phyloP scores from a whole-genome alignment of 768 basidiomycete species.

The Jaapia argillacea region DNA sequence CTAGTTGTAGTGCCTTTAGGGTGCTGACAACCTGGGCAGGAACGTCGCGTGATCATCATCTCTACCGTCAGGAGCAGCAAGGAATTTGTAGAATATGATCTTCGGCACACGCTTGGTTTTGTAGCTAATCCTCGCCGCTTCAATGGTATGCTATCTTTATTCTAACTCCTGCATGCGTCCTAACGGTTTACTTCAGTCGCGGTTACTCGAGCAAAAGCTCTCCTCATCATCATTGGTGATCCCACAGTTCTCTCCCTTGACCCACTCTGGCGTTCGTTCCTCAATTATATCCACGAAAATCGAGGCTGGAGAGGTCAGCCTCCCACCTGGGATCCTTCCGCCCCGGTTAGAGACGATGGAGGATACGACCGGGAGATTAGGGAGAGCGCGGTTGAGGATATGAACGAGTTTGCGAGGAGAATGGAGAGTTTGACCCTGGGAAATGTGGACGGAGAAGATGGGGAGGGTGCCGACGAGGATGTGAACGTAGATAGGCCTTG shows the following conservation, averaged over 20 bases:
- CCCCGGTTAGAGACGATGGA: slow-evolving; percentile 3
- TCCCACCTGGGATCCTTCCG: slow-evolving; percentile 25
- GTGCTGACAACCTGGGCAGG: no score
- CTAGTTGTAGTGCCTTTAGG: no score
- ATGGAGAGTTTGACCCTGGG: slow-evolving; percentile 16
- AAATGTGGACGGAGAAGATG: slow-evolving; percentile 2
- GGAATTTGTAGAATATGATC: slow-evolving; percentile 16
- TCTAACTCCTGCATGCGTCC: neutral
- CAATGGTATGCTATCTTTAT: slow-evolving; percentile 21
- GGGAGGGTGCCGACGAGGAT: slow-evolving; percentile 5
- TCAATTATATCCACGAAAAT: slow-evolving; percentile 40
- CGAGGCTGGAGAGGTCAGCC: slow-evolving; percentile 43
- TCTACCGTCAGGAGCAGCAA: slow-evolving; percentile 26
- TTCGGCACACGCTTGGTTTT: slow-evolving; percentile 23
- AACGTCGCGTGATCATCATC: slow-evolving; percentile 28
- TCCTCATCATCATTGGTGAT: slow-evolving; percentile 56
- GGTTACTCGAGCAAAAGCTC: slow-evolving; percentile 53
- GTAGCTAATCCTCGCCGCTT: slow-evolving; percentile 24
- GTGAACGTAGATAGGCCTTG: slow-evolving; percentile 11
- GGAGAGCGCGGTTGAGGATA: slow-evolving; percentile 19
- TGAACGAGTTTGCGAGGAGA: slow-evolving; percentile 22
- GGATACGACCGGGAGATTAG: slow-evolving; percentile 11
- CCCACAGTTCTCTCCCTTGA: slow-evolving; percentile 47
- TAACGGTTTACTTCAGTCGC: slow-evolving; percentile 32
- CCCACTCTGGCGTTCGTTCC: slow-evolving; percentile 47